Evolutionary conservation across 257 asterid species (phyloP).

Genomic region (Petunia secreta): DNA sequence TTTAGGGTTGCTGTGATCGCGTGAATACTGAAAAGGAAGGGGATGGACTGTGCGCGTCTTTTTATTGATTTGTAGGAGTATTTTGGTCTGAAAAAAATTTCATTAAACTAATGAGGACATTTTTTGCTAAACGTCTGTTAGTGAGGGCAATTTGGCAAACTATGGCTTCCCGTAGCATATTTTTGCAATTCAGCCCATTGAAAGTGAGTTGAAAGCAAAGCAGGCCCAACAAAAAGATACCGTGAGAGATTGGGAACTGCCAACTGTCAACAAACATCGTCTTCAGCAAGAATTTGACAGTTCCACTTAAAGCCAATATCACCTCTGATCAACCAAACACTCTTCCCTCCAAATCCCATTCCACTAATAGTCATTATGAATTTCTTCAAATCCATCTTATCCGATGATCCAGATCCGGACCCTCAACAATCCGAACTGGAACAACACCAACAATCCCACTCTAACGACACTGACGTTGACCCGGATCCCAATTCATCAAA

Average conservation of each 20-base stretch:
- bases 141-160: too few species aligned
- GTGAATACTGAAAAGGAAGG: too few species aligned
- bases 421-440: constrained; percentile 33
- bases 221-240: not conserved
- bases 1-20: too few species aligned
- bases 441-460: constrained; percentile 24
- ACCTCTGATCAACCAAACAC: not conserved
- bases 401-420: constrained; percentile 64
- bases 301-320: constrained; percentile 11
- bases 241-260: not conserved
- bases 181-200: too few species aligned
- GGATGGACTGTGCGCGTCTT: too few species aligned
- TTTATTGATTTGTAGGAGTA: too few species aligned
- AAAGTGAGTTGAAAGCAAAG: not conserved
- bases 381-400: constrained; percentile 79
- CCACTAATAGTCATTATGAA: constrained; percentile 46
- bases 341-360: not conserved
- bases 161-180: too few species aligned
- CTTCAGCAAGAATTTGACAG: not conserved
- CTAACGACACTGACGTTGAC: constrained; percentile 34
- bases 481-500: constrained; percentile 6
- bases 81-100: too few species aligned
- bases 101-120: too few species aligned
- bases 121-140: too few species aligned
- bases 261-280: constrained; percentile 4